Evolutionary conservation across 495 filamentous ascomycete genomes (phyloP), one percentile per base, ranked within the genome.

Genomic region (Barbatosphaeria neglecta): DNA sequence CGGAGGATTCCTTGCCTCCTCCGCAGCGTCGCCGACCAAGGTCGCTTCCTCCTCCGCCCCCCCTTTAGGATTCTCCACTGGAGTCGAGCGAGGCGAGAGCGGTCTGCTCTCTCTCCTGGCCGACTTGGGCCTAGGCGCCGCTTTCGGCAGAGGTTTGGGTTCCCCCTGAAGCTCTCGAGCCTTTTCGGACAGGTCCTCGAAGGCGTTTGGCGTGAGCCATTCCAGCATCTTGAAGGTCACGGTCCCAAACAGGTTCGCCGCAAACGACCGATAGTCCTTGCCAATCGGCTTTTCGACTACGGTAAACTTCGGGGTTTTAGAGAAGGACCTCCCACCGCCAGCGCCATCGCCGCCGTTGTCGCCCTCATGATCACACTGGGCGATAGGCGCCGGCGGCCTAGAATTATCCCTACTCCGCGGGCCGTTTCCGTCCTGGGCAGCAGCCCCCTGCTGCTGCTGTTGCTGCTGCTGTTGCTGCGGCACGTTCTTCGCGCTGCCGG

Each of bases 191-290:
- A 73, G 61, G 8, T 65, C 62, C 38, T 69, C 64, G 15, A 74
- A 53, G 27, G 61, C 68, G 37, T 63, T 65, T 9, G 82, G 74
- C 13, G 81, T 78, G 31, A 86, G 66, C 83, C 83, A 89, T 59
- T 89, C 85, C 22, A 90, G 65, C 79, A 90, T 85, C 46, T 81
- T 81, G 50, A 88, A 72, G 4, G 86, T 75, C 37, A 81, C 69
- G 3, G 87, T 87, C 50, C 83, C 82, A 54, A 90, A 90, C 3
- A 92, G 67, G 48, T 84, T 84, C 39, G 88, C 87, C 8, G 84
- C 83, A 52, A 93, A 90, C 1, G 86, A 90, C 49, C 85, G 83
- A 17, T 86, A 83, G 56, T 93, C 87, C 54, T 83, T 88, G 52
- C 75, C 71, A 7, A 66, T 62, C 37, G 78, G 74, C 38, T 66